Evolutionary conservation across 805 yeast genomes (phyloP).

Genomic region (Lipomyces starkeyi): DNA sequence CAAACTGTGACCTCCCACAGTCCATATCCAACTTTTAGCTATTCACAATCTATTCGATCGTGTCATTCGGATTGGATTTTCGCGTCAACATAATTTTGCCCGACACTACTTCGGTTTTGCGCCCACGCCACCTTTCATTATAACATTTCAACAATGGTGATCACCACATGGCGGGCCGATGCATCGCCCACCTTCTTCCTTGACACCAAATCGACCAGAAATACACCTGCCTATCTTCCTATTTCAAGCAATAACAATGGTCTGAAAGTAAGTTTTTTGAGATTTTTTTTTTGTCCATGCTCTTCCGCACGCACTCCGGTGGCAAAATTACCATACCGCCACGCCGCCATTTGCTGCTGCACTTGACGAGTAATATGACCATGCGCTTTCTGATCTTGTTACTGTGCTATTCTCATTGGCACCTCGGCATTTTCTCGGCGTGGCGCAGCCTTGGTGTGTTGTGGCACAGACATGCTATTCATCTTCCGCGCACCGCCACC

Average conservation of each 20-base stretch:
- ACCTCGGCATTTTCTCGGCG: neutral
- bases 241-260: slow-evolving; percentile 18
- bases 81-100: neutral
- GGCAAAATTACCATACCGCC: neutral
- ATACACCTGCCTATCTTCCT: slow-evolving; percentile 29
- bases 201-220: slow-evolving; percentile 25
- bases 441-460: neutral
- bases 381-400: slow-evolving; percentile 2
- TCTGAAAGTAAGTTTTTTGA: slow-evolving; percentile 15
- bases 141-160: slow-evolving; percentile 24
- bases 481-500: neutral
- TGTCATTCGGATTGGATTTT: neutral
- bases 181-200: slow-evolving; percentile 24
- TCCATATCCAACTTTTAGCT: too few relatives aligned
- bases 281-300: neutral
- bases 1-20: too few relatives aligned
- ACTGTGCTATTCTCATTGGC: neutral
- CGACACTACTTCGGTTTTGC: neutral
- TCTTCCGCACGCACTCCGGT: neutral
- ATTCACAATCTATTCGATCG: too few relatives aligned
- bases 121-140: neutral
- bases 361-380: neutral
- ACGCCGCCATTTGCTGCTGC: neutral
- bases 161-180: slow-evolving; percentile 28
- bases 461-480: neutral